Evolutionary conservation across 1,284 basidiomycete genomes (phyloP).

Genomic region (Mycosarcoma mackinlayi): DNA sequence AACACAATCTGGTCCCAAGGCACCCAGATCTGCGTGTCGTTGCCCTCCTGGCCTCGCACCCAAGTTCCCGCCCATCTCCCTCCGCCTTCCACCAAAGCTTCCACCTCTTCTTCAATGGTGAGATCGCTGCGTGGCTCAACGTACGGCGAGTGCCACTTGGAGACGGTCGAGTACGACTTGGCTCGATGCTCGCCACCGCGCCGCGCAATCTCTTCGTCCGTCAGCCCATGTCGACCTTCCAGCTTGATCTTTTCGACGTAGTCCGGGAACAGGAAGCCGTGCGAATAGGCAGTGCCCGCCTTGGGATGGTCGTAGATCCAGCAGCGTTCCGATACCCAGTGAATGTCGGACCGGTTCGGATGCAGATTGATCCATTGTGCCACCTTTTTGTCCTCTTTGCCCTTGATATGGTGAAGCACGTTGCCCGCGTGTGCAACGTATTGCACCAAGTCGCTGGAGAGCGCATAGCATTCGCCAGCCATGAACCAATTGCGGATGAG

Average conservation of each 20-base stretch:
- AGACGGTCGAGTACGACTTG: conserved; percentile 86
- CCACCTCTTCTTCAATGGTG: conserved; percentile 79
- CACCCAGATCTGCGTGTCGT: conserved; percentile 50
- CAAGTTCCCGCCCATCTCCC: conserved; percentile 72
- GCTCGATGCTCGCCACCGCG: conserved; percentile 69
- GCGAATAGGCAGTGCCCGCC: conserved; percentile 86
- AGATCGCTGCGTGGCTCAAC: conserved; percentile 77
- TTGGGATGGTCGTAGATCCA: conserved; percentile 99
- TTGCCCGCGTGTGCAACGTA: conserved; percentile 82
- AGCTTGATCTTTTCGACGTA: conserved; percentile 78
- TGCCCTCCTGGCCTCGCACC: conserved; percentile 54
- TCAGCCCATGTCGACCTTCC: conserved; percentile 68
- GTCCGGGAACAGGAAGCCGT: conserved; percentile 96
- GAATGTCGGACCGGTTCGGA: conserved; percentile 80
- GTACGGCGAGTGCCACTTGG: conserved; percentile 85
- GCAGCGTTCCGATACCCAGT: conserved; percentile 91
- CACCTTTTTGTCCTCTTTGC: conserved; percentile 93
- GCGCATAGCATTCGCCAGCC: conserved; percentile 93
- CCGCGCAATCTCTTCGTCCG: conserved; percentile 67
- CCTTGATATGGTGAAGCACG: conserved; percentile 78
- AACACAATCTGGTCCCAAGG: conserved; percentile 66
- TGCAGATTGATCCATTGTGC: conserved; percentile 92
- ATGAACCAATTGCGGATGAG: conserved; percentile 93
- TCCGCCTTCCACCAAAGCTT: conserved; percentile 89
- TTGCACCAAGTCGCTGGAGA: conserved; percentile 89